Evolutionary conservation across 306 rosid species (phyloP).

Genomic region (Lathyrus oleraceus): DNA sequence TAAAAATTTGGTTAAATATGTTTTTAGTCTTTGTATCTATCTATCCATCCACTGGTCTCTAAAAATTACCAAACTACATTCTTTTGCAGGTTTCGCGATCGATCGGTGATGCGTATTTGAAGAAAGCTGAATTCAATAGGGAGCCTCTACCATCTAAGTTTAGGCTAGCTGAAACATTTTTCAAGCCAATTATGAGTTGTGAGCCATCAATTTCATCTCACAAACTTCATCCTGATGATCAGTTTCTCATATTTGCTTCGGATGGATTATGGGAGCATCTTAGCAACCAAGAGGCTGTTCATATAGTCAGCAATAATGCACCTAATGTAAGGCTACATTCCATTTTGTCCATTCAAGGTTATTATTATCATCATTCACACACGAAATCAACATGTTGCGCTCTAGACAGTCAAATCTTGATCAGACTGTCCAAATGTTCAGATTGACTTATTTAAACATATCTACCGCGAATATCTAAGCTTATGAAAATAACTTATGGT

Average conservation of each 20-base stretch:
- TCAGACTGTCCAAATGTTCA: neutral
- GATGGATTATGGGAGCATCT: slow-evolving; percentile 98
- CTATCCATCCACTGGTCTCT: neutral
- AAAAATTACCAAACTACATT: neutral
- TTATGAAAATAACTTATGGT: neutral
- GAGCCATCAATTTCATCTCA: slow-evolving; percentile 75
- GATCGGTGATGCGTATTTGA: slow-evolving; percentile 89
- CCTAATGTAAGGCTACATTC: slow-evolving; percentile 55
- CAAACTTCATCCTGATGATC: slow-evolving; percentile 68
- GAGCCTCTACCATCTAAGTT: slow-evolving; percentile 70
- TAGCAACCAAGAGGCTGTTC: slow-evolving; percentile 78
- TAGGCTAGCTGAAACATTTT: slow-evolving; percentile 69
- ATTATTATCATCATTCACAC: neutral
- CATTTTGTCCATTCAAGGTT: neutral
- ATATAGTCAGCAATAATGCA: slow-evolving; percentile 67
- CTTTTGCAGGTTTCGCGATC: slow-evolving; percentile 72
- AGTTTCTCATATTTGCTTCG: slow-evolving; percentile 85
- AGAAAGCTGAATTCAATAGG: slow-evolving; percentile 75
- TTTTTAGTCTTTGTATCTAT: neutral
- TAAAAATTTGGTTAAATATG: slow-evolving; percentile 12
- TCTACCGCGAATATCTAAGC: neutral
- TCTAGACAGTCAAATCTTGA: neutral
- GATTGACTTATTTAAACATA: neutral
- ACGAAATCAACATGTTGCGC: neutral
- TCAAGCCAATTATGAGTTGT: slow-evolving; percentile 70